These are phyloP conservation scores for Taxillus chinensis DNA, from an alignment of 164 flowering plant genomes.

Conservation along the genomic window DNA sequence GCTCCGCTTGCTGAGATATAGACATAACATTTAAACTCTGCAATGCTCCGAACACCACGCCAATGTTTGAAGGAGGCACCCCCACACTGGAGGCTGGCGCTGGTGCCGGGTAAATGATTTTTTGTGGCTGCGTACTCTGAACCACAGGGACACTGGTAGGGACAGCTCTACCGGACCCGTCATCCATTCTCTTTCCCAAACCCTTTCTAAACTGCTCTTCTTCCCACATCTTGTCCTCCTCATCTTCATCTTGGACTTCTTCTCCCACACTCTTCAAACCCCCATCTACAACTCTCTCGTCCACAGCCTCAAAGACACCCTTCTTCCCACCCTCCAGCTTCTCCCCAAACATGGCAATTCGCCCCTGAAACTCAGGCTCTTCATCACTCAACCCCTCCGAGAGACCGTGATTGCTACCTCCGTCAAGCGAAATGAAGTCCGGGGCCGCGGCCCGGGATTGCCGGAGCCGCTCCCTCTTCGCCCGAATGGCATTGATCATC, in stretches of 20 bases:
- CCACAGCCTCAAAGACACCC: slow-evolving; percentile 69
- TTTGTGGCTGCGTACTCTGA: slow-evolving; percentile 24
- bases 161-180: slow-evolving; percentile 31
- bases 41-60: slow-evolving; percentile 34
- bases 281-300: slow-evolving; percentile 23
- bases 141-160: slow-evolving; percentile 22
- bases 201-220: slow-evolving; percentile 94
- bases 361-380: slow-evolving; percentile 67
- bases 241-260: slow-evolving; percentile 48
- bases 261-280: slow-evolving; percentile 18
- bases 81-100: slow-evolving; percentile 8
- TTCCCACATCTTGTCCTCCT: slow-evolving; percentile 90
- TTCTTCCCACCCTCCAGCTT: slow-evolving; percentile 29
- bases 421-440: slow-evolving; percentile 76
- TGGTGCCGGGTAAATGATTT: slow-evolving; percentile 18
- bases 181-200: slow-evolving; percentile 79
- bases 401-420: slow-evolving; percentile 56
- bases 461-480: slow-evolving; percentile 67
- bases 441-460: slow-evolving; percentile 55
- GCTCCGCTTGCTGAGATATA: slow-evolving; percentile 64
- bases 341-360: slow-evolving; percentile 73
- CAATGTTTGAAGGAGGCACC: slow-evolving; percentile 26
- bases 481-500: slow-evolving; percentile 56
- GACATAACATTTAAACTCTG: slow-evolving; percentile 45
- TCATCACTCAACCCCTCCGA: slow-evolving; percentile 83